Evolutionary conservation across 768 basidiomycete genomes (phyloP).

Genomic region (Leccinum arenicola): DNA sequence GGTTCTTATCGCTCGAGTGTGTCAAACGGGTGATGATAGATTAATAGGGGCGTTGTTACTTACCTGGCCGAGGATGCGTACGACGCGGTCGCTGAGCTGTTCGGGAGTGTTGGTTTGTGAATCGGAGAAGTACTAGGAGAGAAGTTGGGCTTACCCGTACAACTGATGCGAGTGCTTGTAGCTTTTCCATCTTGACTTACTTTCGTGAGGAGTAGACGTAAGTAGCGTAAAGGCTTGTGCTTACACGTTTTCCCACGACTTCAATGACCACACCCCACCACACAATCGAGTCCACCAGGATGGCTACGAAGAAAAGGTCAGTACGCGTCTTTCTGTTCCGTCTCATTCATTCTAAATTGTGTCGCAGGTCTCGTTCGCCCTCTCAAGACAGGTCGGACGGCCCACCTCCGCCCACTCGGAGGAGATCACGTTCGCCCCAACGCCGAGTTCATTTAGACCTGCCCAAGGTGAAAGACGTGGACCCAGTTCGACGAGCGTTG

Average conservation of each 20-base stretch:
- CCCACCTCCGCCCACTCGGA: conserved; percentile 41
- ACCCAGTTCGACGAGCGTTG: conserved; percentile 71
- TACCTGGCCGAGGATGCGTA: conserved; percentile 77
- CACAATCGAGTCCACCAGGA: conserved; percentile 21
- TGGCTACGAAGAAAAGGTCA: conserved; percentile 49
- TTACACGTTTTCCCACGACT: background rate
- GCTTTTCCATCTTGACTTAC: conserved; percentile 41
- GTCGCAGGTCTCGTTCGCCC: conserved; percentile 47
- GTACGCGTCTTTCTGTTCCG: background rate
- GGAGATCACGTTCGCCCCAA: conserved; percentile 40
- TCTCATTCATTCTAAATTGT: background rate
- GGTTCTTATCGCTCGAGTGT: conserved; percentile 52
- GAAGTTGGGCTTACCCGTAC: conserved; percentile 42
- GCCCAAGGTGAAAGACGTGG: conserved; percentile 64
- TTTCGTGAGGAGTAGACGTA: conserved; percentile 13
- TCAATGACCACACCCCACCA: too few species aligned
- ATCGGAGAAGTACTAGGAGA: background rate
- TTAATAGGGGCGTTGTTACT: background rate
- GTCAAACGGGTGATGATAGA: background rate
- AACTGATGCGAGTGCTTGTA: conserved; percentile 51
- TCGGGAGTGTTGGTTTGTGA: background rate
- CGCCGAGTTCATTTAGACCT: conserved; percentile 34
- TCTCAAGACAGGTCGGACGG: conserved; percentile 35
- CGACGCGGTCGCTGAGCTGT: conserved; percentile 67
- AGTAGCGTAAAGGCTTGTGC: background rate